Base-by-base conservation (phyloP, 805 yeast genomes). In the Torulaspora microellipsoides region DNA sequence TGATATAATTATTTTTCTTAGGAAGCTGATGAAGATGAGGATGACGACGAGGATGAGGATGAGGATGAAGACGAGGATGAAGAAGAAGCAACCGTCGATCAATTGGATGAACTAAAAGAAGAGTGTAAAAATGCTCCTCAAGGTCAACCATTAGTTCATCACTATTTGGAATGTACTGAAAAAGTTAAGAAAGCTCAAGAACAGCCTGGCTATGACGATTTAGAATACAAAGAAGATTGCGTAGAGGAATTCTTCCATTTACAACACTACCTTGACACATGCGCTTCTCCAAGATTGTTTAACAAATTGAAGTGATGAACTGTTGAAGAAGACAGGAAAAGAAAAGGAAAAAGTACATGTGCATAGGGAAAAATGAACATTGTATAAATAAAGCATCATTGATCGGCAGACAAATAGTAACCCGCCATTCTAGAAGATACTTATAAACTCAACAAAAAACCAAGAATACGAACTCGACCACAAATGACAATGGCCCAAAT, bases 191-290 rank as follows among this genome's bases (percentile, higher is more conserved):
- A 82, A 67, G 95, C 81, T 58, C 77, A 75, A 74, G 87, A 89
- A 72, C 90, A 86, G 63, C 84, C 78, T 55, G 95, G 74, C 57
- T 90, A 91, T 66, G 96, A 70, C 25, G 82, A 84, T 46, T 78
- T 77, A 59, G 81, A 75, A 9, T 76, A 87, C 76, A 91, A 91
- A 72, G 99, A 91, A 75, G 97, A 91, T 72, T 91, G 99, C 77
- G 84, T 91, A 50, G 98, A 91, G 72, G 99, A 91, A 72, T 91
- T 85, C 69, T 91, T 91, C 88, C 98, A 93, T 72, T 76, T 90
- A 67, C 88, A 88, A 69, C 97, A 91, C 70, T 87, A 95, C 74
- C 58, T 90, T 60, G 88, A 87, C 70, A 93, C 86, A 66, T 81
- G 95, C 74, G 88, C 83, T 66, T 88, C 95, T 51, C 95, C 95